Conservation (phyloP, 352 stramenopile species). For the Blastocystis sp. region DNA sequence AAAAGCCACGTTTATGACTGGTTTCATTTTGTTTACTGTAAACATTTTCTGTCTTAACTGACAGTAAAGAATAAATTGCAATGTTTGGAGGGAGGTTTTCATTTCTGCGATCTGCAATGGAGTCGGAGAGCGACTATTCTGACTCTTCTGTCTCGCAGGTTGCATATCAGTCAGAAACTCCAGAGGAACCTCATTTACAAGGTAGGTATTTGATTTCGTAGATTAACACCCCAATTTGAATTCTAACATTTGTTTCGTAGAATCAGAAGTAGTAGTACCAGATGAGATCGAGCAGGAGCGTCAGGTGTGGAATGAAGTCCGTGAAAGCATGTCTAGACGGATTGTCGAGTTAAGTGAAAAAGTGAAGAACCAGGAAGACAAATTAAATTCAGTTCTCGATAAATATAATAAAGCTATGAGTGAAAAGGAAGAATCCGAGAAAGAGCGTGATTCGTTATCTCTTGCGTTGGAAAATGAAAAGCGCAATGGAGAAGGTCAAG, state of each 20-base stretch:
- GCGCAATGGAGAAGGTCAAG: background rate
- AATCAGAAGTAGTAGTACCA: background rate
- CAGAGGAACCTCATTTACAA: background rate
- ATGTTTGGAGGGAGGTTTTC: slow-evolving; percentile 32
- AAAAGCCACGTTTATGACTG: background rate
- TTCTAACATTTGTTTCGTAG: background rate
- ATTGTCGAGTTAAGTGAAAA: slow-evolving; percentile 43
- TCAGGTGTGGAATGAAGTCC: slow-evolving; percentile 44
- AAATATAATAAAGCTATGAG: background rate
- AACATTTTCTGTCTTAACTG: background rate
- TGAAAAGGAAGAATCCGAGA: background rate
- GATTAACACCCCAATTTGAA: background rate
- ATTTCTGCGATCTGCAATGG: background rate
- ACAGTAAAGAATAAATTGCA: background rate
- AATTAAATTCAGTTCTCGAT: background rate
- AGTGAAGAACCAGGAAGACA: background rate
- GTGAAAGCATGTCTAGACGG: slow-evolving; percentile 25
- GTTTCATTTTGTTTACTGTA: background rate
- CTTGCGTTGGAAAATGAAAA: background rate
- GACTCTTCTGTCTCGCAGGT: background rate
- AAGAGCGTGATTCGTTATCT: background rate
- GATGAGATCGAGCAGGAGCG: background rate
- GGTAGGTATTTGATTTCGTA: background rate
- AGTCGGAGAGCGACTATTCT: background rate
- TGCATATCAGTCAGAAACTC: background rate